Percentiles rank a stretch among this genome's conserved stretches.
These are phyloP conservation scores for Salicornia ramosissima DNA, from an alignment of 148 eudicot genomes.

Conservation along the genomic window DNA sequence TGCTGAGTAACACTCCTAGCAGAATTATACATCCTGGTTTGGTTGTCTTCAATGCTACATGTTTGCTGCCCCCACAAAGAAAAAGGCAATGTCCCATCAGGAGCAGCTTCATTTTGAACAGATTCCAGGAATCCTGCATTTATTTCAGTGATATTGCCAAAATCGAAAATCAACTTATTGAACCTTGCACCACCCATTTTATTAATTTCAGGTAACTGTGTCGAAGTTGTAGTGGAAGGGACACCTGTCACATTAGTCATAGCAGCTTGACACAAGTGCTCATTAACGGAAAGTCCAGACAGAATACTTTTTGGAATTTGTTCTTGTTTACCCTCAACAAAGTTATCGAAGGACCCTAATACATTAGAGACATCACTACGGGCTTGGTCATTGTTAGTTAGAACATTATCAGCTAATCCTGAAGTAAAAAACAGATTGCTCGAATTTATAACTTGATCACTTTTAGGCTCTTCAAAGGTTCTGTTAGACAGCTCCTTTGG, in stretches of 20 bases:
- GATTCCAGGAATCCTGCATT: slow-evolving; percentile 35
- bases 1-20: slow-evolving; percentile 32
- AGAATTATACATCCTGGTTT: slow-evolving; percentile 30
- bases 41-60: slow-evolving; percentile 39
- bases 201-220: slow-evolving; percentile 39
- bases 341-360: slow-evolving; percentile 29
- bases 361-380: slow-evolving; percentile 35
- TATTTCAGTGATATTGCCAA: slow-evolving; percentile 37
- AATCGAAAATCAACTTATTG: slow-evolving; percentile 47
- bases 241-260: slow-evolving; percentile 26
- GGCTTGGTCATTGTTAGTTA: slow-evolving; percentile 19
- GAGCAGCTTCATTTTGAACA: slow-evolving; percentile 31
- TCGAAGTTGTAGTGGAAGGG: slow-evolving; percentile 33
- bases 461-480: slow-evolving; percentile 34
- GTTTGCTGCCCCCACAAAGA: slow-evolving; percentile 48
- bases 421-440: slow-evolving; percentile 30
- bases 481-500: slow-evolving; percentile 23
- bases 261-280: slow-evolving; percentile 35
- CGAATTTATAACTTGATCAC: slow-evolving; percentile 30
- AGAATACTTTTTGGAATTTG: slow-evolving; percentile 34
- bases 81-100: slow-evolving; percentile 37
- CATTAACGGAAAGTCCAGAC: slow-evolving; percentile 31
- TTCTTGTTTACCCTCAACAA: slow-evolving; percentile 37
- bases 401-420: slow-evolving; percentile 29
- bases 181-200: slow-evolving; percentile 32